Evolutionary conservation across 2,329 filamentous ascomycete species (phyloP).

Genomic region (Cercospora sp.): DNA sequence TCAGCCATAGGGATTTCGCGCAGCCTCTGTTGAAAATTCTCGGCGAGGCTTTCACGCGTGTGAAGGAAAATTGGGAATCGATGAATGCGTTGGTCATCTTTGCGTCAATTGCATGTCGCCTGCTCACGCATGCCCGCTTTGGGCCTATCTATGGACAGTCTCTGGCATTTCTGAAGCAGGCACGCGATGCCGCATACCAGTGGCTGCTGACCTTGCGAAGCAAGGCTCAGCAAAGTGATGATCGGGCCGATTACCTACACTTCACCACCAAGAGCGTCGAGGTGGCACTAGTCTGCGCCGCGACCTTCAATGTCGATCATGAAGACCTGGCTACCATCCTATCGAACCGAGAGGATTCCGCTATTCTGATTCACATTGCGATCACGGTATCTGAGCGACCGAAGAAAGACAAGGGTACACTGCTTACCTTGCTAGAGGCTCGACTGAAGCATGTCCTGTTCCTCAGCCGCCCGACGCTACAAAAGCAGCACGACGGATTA

Average conservation of each 20-base stretch:
- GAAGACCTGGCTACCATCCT: slow-evolving; percentile 25
- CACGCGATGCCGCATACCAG: slow-evolving; percentile 46
- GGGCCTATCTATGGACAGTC: background rate
- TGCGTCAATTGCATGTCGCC: slow-evolving; percentile 24
- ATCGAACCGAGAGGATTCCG: slow-evolving; percentile 11
- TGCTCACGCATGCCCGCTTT: slow-evolving; percentile 24
- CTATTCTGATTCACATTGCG: slow-evolving; percentile 24
- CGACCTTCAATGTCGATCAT: slow-evolving; percentile 46
- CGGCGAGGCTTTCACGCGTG: slow-evolving; percentile 14
- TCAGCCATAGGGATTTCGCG: slow-evolving; percentile 45
- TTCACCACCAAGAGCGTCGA: slow-evolving; percentile 48
- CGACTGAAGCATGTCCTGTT: slow-evolving; percentile 24
- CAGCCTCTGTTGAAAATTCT: slow-evolving; percentile 18
- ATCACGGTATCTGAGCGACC: slow-evolving; percentile 26
- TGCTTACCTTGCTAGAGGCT: background rate
- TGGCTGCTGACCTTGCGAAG: slow-evolving; percentile 55
- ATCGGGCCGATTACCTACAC: slow-evolving; percentile 37
- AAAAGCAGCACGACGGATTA: slow-evolving; percentile 10
- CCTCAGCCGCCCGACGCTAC: slow-evolving; percentile 15
- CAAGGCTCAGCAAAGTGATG: slow-evolving; percentile 28
- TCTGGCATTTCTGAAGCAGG: slow-evolving; percentile 40
- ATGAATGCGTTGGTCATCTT: slow-evolving; percentile 29
- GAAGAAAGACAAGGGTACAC: background rate
- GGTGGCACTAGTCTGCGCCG: slow-evolving; percentile 58
- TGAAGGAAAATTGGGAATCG: slow-evolving; percentile 34